Evolutionary conservation across 2,329 filamentous ascomycete species (phyloP), one percentile per base, ranked within the genome.

Genomic region (Sclerotinia glacialis): DNA sequence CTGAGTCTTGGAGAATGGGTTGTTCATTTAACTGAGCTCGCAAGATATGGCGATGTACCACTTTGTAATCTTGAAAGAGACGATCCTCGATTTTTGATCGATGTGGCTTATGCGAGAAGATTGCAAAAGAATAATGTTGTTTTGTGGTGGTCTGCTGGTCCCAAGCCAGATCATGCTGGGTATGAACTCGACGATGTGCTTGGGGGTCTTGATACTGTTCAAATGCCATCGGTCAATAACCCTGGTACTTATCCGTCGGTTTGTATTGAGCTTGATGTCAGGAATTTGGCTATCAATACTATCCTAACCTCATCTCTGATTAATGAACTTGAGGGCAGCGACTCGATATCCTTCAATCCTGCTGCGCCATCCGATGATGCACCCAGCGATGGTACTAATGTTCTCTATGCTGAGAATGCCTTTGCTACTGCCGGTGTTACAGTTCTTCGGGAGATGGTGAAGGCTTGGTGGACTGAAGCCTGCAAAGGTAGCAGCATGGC

Each of bases 391-490:
- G 89, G 87, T 0, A 82, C 85, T 0, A 89, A 89, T 68, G 84
- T 89, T 23, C 85, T 96, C 8, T 90, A 91, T 69, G 91, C 93
- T 0, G 93, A 97, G 69, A 95, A 90, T 68, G 92, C 94, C 0
- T 99, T 99, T 76, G 89, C 94, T n/a, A 91, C 92, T 60, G 93
- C 94, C 3, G 92, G 93, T 65, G 91, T 98, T 5, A 85, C 89
- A 8, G 95, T 99, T 0, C 83, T 99, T 4, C 89, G 95, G 18
- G 96, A 98, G 73, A 97, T 99, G 93, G 95, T 99, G 72, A 97
- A 97, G 77, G 86, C 91, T 3, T 99, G 96, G 96, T 99, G 95
- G 95, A 85, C 89, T 0, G 94, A 99, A 78, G 96, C 95, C 7
- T 95, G 92, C 76, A 88, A 87, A 69, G 92, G 93, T 47, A 96